Conservation (phyloP, 371 early-diverging fungal species). For the Syncephalastrum sp. region DNA sequence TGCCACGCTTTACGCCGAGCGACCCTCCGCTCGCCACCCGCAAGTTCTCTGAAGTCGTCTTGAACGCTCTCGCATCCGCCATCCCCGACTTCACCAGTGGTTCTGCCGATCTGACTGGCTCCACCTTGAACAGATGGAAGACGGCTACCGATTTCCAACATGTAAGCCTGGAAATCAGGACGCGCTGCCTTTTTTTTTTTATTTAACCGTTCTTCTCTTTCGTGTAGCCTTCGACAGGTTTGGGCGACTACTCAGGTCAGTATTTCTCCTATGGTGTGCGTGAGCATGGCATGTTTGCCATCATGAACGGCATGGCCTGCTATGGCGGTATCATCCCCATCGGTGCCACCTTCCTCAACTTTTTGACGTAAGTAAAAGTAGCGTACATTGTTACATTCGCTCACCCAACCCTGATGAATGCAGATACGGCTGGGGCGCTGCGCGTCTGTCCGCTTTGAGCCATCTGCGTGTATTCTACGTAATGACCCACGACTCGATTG, state of each 20-base stretch:
- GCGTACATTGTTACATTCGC: background rate
- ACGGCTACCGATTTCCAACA: slow-evolving; percentile 84
- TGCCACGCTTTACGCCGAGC: slow-evolving; percentile 73
- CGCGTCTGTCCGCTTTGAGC: slow-evolving; percentile 91
- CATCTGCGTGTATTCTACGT: slow-evolving; percentile 91
- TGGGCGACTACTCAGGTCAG: slow-evolving; percentile 85
- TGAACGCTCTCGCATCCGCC: slow-evolving; percentile 74
- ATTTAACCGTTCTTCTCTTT: too few species aligned
- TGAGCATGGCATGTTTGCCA: slow-evolving; percentile 99
- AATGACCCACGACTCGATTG: slow-evolving; percentile 99
- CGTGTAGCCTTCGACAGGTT: slow-evolving; percentile 42
- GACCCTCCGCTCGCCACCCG: slow-evolving; percentile 81
- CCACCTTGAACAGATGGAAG: slow-evolving; percentile 92
- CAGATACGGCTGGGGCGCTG: slow-evolving; percentile 79
- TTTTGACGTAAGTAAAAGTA: slow-evolving; percentile 67
- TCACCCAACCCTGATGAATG: too few species aligned
- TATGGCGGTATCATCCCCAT: slow-evolving; percentile 87
- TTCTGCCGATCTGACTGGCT: slow-evolving; percentile 94
- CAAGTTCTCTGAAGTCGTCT: slow-evolving; percentile 73
- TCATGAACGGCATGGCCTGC: slow-evolving; percentile 93
- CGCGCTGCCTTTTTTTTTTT: too few species aligned
- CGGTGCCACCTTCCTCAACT: slow-evolving; percentile 98
- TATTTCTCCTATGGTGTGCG: slow-evolving; percentile 98
- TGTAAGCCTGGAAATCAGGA: slow-evolving; percentile 16
- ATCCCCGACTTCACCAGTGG: slow-evolving; percentile 90